These are phyloP conservation scores for Annulohypoxylon maeteangense DNA, from an alignment of 495 filamentous ascomycete species.

Conservation along the genomic window DNA sequence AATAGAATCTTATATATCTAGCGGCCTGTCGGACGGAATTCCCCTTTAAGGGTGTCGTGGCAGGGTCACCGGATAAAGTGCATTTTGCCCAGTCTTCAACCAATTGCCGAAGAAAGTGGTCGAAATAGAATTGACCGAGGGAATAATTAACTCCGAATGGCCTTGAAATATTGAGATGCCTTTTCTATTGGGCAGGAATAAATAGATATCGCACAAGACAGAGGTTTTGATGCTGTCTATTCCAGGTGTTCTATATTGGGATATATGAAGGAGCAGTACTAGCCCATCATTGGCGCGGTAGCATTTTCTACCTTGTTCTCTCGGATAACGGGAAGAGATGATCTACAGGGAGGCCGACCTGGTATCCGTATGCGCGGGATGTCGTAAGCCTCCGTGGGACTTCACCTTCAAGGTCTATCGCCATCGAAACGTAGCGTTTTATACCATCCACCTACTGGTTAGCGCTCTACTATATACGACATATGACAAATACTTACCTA, in stretches of 20 bases:
- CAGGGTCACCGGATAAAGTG: conserved; percentile 38
- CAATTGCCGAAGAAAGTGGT: conserved; percentile 34
- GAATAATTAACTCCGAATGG: conserved; percentile 23
- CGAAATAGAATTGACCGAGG: conserved; percentile 42
- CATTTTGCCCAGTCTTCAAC: background rate
- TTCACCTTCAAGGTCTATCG: background rate
- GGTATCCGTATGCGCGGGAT: background rate
- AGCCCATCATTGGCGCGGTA: background rate
- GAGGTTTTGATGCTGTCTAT: background rate
- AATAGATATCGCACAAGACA: conserved; percentile 15
- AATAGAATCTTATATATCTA: conserved; percentile 33
- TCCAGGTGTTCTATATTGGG: conserved; percentile 35
- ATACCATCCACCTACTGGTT: background rate
- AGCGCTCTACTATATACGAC: background rate
- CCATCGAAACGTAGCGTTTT: conserved; percentile 20
- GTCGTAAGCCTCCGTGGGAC: background rate
- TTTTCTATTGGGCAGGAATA: conserved; percentile 19
- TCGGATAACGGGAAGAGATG: conserved; percentile 35
- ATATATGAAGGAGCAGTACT: conserved; percentile 9
- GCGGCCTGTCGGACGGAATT: background rate
- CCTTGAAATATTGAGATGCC: background rate
- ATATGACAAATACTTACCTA: conserved; percentile 5
- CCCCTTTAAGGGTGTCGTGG: conserved; percentile 26
- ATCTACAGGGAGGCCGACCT: conserved; percentile 8
- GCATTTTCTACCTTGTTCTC: background rate